A percentile compares a stretch with the other conserved stretches of the same genome.
phyloP scores from a whole-genome alignment of 495 filamentous ascomycete genomes.

The Penicillium macrosclerotiorum region DNA sequence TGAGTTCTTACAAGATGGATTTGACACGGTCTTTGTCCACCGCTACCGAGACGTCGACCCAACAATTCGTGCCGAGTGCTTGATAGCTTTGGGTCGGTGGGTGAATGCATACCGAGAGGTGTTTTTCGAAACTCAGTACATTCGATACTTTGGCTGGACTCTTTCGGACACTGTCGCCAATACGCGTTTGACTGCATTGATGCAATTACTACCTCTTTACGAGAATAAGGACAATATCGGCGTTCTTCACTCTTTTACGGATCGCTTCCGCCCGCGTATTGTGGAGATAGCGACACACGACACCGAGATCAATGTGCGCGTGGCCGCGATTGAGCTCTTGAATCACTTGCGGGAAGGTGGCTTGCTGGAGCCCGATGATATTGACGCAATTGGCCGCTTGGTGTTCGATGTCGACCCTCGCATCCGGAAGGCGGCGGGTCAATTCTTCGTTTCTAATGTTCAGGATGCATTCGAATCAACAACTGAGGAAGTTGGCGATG shows the following conservation, averaged over 20 bases:
- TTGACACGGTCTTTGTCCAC: constrained; percentile 88
- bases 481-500: constrained; percentile 80
- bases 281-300: constrained; percentile 91
- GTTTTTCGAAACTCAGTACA: constrained; percentile 82
- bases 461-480: constrained; percentile 76
- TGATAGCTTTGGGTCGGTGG: constrained; percentile 82
- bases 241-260: constrained; percentile 81
- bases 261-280: constrained; percentile 80
- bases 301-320: constrained; percentile 72
- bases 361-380: constrained; percentile 83
- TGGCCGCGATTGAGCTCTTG: constrained; percentile 73
- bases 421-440: constrained; percentile 81
- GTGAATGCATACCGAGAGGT: constrained; percentile 76
- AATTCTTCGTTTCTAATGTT: constrained; percentile 84
- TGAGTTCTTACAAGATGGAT: constrained; percentile 70
- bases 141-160: constrained; percentile 94
- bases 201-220: constrained; percentile 73
- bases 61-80: constrained; percentile 79
- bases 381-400: constrained; percentile 78
- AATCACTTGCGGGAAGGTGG: constrained; percentile 79
- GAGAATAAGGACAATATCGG: constrained; percentile 72
- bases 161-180: constrained; percentile 71
- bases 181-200: constrained; percentile 75
- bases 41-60: constrained; percentile 93
- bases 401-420: constrained; percentile 83